Conservation (phyloP, 441 rosid species). For the Codiaeum variegatum region DNA sequence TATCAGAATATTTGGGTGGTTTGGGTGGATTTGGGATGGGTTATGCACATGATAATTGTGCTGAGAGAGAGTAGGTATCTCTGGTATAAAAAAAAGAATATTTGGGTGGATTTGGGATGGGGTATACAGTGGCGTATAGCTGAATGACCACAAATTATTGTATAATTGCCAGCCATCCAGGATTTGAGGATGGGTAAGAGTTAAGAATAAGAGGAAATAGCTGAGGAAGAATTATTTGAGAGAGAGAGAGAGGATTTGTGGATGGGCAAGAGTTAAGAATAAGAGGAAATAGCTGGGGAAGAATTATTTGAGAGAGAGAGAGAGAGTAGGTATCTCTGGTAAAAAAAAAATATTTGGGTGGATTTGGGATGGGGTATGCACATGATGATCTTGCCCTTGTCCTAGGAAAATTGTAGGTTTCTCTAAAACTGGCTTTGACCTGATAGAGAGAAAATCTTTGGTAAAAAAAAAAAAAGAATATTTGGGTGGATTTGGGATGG, state of each 20-base stretch:
- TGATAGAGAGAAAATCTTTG: too few relatives aligned
- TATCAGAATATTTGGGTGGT: too few relatives aligned
- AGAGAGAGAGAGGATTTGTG: too few relatives aligned
- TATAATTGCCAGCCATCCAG: background rate
- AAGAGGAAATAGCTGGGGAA: background rate
- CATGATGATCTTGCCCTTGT: background rate
- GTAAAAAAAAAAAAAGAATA: background rate
- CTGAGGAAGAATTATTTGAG: background rate
- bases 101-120: background rate
- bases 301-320: too few relatives aligned
- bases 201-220: background rate
- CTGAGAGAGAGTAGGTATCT: too few relatives aligned
- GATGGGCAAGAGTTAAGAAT: background rate
- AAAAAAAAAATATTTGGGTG: background rate
- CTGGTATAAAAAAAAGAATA: background rate
- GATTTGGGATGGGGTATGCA: background rate
- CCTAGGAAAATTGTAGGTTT: background rate
- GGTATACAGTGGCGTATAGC: background rate
- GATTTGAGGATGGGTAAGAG: background rate
- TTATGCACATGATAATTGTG: too few relatives aligned
- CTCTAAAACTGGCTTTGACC: background rate
- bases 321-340: too few relatives aligned
- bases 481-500: background rate
- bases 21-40: too few relatives aligned
- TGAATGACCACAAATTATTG: too few relatives aligned